phyloP scores from a whole-genome alignment of 1,284 basidiomycete genomes.

The Rhodotorula sp. region DNA sequence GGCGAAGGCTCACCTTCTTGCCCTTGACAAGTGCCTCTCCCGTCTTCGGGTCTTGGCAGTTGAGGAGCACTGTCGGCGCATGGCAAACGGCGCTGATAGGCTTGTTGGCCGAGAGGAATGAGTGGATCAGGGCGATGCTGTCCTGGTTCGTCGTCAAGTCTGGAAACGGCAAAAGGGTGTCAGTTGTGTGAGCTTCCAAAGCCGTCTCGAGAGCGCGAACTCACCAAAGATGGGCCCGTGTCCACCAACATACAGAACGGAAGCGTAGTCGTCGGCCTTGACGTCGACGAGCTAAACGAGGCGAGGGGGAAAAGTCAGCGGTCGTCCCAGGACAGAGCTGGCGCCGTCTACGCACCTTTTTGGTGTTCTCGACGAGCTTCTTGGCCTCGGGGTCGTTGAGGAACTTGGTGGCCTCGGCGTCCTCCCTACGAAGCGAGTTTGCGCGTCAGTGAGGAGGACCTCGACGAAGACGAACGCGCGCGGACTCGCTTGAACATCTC shows the following conservation, averaged over 20 bases:
- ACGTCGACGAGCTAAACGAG: constrained; percentile 57
- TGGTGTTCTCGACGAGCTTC: constrained; percentile 60
- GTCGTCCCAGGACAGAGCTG: not conserved
- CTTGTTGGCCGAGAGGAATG: constrained; percentile 64
- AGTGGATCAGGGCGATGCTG: constrained; percentile 54
- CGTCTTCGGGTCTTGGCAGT: constrained; percentile 55
- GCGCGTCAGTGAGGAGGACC: constrained; percentile 14
- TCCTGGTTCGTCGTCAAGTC: constrained; percentile 62
- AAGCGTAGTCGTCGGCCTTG: constrained; percentile 62
- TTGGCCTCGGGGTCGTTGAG: constrained; percentile 61
- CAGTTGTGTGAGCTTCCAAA: not conserved
- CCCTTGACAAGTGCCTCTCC: constrained; percentile 66
- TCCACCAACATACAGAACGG: constrained; percentile 74
- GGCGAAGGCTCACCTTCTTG: constrained; percentile 20
- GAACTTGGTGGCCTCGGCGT: constrained; percentile 61
- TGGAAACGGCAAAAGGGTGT: not conserved
- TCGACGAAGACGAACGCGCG: not conserved
- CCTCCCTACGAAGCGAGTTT: constrained; percentile 59
- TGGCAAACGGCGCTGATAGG: constrained; percentile 69
- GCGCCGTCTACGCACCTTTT: constrained; percentile 49
- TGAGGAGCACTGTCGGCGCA: constrained; percentile 54
- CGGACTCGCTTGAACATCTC: constrained; percentile 50
- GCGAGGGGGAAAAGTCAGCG: not conserved
- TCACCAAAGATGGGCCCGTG: constrained; percentile 42
- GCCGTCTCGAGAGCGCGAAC: too few species aligned